Evolutionary conservation across 2,329 filamentous ascomycete genomes (phyloP).

Genomic region (Fusarium incarnatum): DNA sequence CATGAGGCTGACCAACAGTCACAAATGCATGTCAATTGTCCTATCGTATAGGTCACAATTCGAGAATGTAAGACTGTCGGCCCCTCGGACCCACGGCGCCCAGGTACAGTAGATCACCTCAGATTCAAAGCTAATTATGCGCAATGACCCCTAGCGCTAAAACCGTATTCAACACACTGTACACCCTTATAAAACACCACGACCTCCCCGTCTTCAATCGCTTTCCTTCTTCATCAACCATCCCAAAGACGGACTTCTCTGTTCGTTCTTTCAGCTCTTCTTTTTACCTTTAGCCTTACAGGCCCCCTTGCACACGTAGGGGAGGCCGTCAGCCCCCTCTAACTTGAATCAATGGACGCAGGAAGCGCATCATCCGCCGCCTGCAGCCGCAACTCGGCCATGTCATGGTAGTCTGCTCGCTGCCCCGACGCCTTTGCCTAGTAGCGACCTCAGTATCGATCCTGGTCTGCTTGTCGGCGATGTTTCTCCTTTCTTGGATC

Average conservation of each 20-base stretch:
- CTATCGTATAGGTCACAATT: neutral
- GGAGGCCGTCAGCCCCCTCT: conserved; percentile 42
- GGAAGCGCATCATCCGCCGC: conserved; percentile 15
- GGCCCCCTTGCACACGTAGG: conserved; percentile 44
- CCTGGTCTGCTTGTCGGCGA: conserved; percentile 22
- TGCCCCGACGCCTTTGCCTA: conserved; percentile 21
- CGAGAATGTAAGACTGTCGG: neutral
- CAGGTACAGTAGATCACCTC: neutral
- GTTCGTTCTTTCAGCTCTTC: conserved; percentile 4
- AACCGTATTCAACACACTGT: conserved; percentile 31
- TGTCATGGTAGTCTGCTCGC: conserved; percentile 38
- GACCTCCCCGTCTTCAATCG: neutral
- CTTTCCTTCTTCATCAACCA: conserved; percentile 19
- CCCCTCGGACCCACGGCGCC: conserved; percentile 12
- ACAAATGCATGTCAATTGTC: neutral
- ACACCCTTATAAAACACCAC: conserved; percentile 35
- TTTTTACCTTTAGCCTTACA: conserved; percentile 17
- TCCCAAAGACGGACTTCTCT: conserved; percentile 18
- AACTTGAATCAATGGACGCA: conserved; percentile 47
- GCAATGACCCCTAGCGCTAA: conserved; percentile 8
- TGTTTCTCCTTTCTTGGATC: conserved; percentile 33
- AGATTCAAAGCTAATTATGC: neutral
- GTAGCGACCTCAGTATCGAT: conserved; percentile 16
- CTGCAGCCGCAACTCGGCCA: conserved; percentile 25
- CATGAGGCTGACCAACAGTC: neutral